phyloP scores from a whole-genome alignment of 2,329 filamentous ascomycete species.

The Ascomycota sp. region DNA sequence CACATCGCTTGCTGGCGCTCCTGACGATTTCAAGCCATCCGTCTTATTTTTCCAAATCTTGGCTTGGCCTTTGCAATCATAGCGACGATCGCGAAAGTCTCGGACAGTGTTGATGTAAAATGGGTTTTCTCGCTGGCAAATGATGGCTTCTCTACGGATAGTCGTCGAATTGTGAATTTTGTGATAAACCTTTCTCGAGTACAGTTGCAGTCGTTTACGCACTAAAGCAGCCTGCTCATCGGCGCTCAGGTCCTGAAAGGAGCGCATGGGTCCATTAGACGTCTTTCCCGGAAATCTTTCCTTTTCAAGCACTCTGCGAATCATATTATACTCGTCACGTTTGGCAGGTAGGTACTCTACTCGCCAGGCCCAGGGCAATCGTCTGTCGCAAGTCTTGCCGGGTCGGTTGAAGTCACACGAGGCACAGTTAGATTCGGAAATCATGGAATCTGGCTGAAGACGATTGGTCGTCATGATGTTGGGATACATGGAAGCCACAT shows the following conservation, averaged over 20 bases:
- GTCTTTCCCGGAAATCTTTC: slow-evolving; percentile 73
- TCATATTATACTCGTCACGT: slow-evolving; percentile 98
- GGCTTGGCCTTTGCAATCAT: slow-evolving; percentile 95
- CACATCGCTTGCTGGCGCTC: slow-evolving; percentile 54
- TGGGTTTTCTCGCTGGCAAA: slow-evolving; percentile 92
- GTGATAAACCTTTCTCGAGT: slow-evolving; percentile 98
- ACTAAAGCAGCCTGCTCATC: slow-evolving; percentile 70
- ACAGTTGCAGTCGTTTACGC: slow-evolving; percentile 74
- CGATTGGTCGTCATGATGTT: slow-evolving; percentile 99
- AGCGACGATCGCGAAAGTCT: slow-evolving; percentile 88
- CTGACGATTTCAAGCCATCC: slow-evolving; percentile 63
- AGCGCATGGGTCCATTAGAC: slow-evolving; percentile 46
- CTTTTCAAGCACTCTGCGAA: slow-evolving; percentile 73
- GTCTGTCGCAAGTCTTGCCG: slow-evolving; percentile 87
- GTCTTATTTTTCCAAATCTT: slow-evolving; percentile 98
- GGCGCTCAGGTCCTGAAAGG: slow-evolving; percentile 59
- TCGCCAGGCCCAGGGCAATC: slow-evolving; percentile 94
- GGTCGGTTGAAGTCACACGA: slow-evolving; percentile 97
- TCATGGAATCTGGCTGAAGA: slow-evolving; percentile 96
- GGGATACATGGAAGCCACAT: slow-evolving; percentile 98
- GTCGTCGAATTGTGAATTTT: slow-evolving; percentile 94
- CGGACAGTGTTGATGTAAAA: slow-evolving; percentile 96
- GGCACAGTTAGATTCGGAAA: slow-evolving; percentile 84
- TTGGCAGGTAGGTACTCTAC: slow-evolving; percentile 93
- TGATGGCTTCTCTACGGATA: slow-evolving; percentile 86